Base-by-base conservation (phyloP, 2,329 filamentous ascomycete species). In the Diplodia intermedia region DNA sequence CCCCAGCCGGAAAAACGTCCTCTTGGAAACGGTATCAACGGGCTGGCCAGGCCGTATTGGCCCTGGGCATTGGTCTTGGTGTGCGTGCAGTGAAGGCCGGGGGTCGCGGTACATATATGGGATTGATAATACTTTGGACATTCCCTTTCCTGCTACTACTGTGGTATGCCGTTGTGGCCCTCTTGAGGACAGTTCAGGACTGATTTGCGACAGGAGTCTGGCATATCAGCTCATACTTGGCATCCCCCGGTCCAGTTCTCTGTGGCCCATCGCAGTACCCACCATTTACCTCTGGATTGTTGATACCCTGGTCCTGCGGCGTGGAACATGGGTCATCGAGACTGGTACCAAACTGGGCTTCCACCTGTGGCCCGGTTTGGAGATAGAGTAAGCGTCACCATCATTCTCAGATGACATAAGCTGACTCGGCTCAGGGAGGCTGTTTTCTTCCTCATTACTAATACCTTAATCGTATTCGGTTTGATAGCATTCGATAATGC, bases 281-380 rank as follows among this genome's bases (percentile, higher is more conserved):
- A 92, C 90, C 0, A 1, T 90, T 0, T 92, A 91, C 71, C 83
- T 93, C 1, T 92, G 90, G 89, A 73, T 89, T 1, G 88, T 92
- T 12, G 90, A 93, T 71, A 90, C 89, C 3, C 73, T 91, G 33
- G 89, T 90, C 0, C 75, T 93, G 62, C 84, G 84, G 50, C 81
- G 88, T 47, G 90, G 91, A 8, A 92, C 90, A 0, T 93, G 90
- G 91, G 84, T 87, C 0, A 92, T 93, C 61, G 86, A 86, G 69
- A 80, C 82, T 4, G 88, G 86, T 0, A 93, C 90, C 0, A 92
- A 92, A 73, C 83, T 90, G 12, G 87, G 85, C 0, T 73, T 86
- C 49, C 83, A 88, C 57, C 71, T 92, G 0, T 92, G 88, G 85
- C 84, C 86, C 1, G 85, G 85, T 7, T 77, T 93, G 36, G 91